These are phyloP conservation scores for Lodderomyces oxycetoniae DNA, from an alignment of 1,139 yeast species.

Conservation along the genomic window DNA sequence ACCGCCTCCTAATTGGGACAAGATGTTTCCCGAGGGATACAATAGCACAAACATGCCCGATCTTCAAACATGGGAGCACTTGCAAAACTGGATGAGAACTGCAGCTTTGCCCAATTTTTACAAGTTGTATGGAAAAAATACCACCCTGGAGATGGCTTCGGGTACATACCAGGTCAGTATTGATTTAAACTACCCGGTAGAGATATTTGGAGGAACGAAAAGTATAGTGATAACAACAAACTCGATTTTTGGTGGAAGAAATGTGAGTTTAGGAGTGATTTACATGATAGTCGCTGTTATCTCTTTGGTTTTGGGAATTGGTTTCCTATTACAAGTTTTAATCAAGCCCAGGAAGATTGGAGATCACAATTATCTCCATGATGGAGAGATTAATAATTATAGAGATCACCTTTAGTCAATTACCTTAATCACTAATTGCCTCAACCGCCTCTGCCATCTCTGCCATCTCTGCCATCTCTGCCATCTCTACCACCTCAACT, in stretches of 20 bases:
- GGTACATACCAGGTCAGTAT: constrained; percentile 61
- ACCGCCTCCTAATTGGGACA: constrained; percentile 95
- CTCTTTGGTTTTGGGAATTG: constrained; percentile 43
- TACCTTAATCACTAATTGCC: no score
- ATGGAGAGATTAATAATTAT: constrained; percentile 16
- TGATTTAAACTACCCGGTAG: constrained; percentile 65
- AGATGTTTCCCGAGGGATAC: constrained; percentile 84
- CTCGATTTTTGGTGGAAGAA: constrained; percentile 66
- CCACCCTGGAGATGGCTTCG: constrained; percentile 41
- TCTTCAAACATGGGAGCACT: constrained; percentile 31
- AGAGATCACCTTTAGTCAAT: constrained; percentile 31
- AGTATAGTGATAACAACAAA: constrained; percentile 63
- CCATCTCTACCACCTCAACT: no score
- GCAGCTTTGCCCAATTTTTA: constrained; percentile 70
- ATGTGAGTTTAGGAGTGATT: constrained; percentile 60
- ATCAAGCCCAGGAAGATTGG: constrained; percentile 44
- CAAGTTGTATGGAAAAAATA: constrained; percentile 60
- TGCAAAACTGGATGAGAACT: constrained; percentile 82
- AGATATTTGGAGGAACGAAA: constrained; percentile 66
- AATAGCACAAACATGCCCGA: constrained; percentile 82
- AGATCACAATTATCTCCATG: constrained; percentile 41
- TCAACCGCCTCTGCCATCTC: no score
- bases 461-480: no score
- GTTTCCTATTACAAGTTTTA: constrained; percentile 44
- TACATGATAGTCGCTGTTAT: constrained; percentile 62